Evolutionary conservation across 2,329 filamentous ascomycete genomes (phyloP), one percentile per base, ranked within the genome.

Genomic region (Venturia pyrina): DNA sequence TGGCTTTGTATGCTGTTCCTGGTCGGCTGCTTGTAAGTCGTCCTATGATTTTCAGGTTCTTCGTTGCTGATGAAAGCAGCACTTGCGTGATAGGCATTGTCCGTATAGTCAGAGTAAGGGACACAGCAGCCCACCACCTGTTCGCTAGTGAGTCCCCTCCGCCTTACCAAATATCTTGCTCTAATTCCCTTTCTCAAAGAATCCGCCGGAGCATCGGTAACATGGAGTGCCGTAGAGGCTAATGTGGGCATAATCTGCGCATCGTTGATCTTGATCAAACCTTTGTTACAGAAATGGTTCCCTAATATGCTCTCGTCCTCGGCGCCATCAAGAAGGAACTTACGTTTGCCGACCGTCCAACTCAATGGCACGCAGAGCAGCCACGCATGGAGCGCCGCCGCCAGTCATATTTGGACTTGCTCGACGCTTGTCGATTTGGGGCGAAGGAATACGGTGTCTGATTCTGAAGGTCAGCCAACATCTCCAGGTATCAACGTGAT

Each of bases 161-260:
- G 3, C 24, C 21, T 15, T 28, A 8, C 1, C 61, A 28, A 32
- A 8, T 15, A 13, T 5, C 4, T 63, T 5, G 2, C 43, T 56
- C 43, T 43, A 64, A 67, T 61, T 15, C 15, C 24, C 17, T n/a
- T 21, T 6, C n/a, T 15, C 57, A 28, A 43, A 73, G 73, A 72
- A 43, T 75, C 76, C 1, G 77, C 77, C n/a, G 74, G 75, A 11
- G 74, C 75, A 68, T 73, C 76, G 7, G 68, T 78, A 5, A 73
- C 77, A 13, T 80, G 77, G 73, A 78, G 76, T 2, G 73, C 73
- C 1, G 71, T 77, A 50, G 78, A 81, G 70, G 72, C 76, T 62
- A 80, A 80, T 62, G 72, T 78, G 1, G 77, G 77, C 32, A 78
- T 80, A 68, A 74, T 78, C 5, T 80, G 77, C 69, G 77, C 78